Evolutionary conservation across 2,329 filamentous ascomycete genomes (phyloP).

Genomic region (Anthostomella pinea): DNA sequence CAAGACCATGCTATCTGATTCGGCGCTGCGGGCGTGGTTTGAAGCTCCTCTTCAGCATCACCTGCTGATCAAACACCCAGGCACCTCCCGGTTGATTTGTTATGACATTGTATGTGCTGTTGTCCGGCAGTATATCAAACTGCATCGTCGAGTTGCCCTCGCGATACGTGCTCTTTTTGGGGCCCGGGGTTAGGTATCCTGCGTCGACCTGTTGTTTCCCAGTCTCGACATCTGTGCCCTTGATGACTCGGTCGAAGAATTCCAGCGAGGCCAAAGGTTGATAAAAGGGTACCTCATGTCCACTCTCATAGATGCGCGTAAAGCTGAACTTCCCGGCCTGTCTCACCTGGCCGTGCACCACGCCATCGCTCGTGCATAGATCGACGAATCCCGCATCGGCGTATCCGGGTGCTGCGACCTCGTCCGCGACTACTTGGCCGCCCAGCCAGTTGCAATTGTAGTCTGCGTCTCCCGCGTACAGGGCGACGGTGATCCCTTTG

Average conservation of each 20-base stretch:
- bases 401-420: constrained; percentile 41
- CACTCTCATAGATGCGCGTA: constrained; percentile 42
- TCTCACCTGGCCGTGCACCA: constrained; percentile 52
- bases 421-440: constrained; percentile 24
- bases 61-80: constrained; percentile 26
- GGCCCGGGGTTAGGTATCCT: constrained; percentile 38
- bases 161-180: constrained; percentile 41
- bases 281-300: constrained; percentile 50
- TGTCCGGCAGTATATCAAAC: constrained; percentile 29
- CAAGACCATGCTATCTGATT: too few species aligned
- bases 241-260: constrained; percentile 47
- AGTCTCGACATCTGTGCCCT: constrained; percentile 48
- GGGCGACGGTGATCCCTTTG: constrained; percentile 22
- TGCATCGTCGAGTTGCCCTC: constrained; percentile 39
- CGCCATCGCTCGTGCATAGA: constrained; percentile 36
- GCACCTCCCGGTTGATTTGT: constrained; percentile 29
- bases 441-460: constrained; percentile 36
- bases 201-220: constrained; percentile 29
- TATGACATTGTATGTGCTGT: constrained; percentile 31
- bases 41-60: constrained; percentile 23
- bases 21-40: constrained; percentile 8
- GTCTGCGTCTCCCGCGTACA: constrained; percentile 33
- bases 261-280: constrained; percentile 48
- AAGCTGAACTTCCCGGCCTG: constrained; percentile 50
- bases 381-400: constrained; percentile 45